These are phyloP conservation scores for Cynanchum wilfordii DNA, from an alignment of 257 asterid species.

Conservation along the genomic window DNA sequence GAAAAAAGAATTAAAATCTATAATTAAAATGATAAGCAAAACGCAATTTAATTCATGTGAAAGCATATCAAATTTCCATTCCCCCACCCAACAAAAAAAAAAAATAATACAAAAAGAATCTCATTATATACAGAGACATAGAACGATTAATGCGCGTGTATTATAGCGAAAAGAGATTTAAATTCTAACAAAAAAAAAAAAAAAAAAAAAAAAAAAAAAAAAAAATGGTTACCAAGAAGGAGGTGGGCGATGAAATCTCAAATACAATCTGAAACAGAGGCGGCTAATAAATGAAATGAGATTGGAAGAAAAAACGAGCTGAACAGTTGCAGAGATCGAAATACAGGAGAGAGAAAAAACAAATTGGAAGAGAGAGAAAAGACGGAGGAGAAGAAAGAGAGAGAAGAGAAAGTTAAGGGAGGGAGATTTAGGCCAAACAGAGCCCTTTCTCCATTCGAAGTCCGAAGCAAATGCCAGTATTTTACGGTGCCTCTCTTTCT, in stretches of 20 bases:
- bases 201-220: background rate
- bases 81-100: background rate
- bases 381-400: conserved; percentile 21
- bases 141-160: background rate
- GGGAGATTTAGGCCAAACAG: conserved; percentile 11
- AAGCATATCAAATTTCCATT: background rate
- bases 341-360: conserved; percentile 29
- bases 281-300: conserved; percentile 12
- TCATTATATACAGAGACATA: background rate
- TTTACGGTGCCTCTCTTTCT: conserved; percentile 19
- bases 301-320: conserved; percentile 27
- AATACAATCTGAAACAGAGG: conserved; percentile 20
- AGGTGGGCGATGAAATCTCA: conserved; percentile 16
- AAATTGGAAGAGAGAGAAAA: conserved; percentile 14
- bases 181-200: background rate
- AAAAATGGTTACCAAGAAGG: conserved; percentile 12
- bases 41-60: conserved; percentile 8
- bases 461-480: conserved; percentile 33
- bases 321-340: conserved; percentile 43
- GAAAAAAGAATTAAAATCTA: background rate
- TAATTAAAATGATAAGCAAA: background rate
- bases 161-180: background rate
- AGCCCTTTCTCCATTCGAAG: conserved; percentile 32
- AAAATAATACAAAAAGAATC: background rate
- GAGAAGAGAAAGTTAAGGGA: conserved; percentile 21